A percentile compares a stretch with the other conserved stretches of the same genome.
Evolutionary conservation across 257 asterid species (phyloP).

Genomic region (Penstemon davidsonii): DNA sequence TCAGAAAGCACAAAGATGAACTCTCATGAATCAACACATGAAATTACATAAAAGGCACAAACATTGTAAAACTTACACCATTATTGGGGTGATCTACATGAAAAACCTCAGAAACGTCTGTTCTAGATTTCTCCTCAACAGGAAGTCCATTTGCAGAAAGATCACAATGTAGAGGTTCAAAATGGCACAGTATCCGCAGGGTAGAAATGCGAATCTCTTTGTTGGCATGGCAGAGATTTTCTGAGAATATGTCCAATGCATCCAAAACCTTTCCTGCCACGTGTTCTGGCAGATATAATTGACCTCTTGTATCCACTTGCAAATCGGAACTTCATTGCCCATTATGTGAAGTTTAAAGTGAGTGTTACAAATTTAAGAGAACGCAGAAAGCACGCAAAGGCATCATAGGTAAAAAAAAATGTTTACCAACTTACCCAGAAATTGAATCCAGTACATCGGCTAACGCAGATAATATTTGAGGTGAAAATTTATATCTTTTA

Average conservation of each 20-base stretch:
- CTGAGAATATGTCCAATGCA: constrained; percentile 56
- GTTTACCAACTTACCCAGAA: constrained; percentile 46
- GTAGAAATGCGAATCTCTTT: constrained; percentile 73
- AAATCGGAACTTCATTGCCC: constrained; percentile 44
- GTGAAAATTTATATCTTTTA: constrained; percentile 57
- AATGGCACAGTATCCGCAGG: constrained; percentile 80
- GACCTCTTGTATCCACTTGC: constrained; percentile 36
- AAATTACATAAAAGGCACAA: constrained; percentile 20
- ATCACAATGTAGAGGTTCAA: constrained; percentile 46
- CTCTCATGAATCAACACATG: constrained; percentile 9
- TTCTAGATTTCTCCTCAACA: constrained; percentile 37
- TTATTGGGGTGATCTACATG: constrained; percentile 34
- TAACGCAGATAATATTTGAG: constrained; percentile 74
- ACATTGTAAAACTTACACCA: constrained; percentile 41
- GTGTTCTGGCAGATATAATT: constrained; percentile 51
- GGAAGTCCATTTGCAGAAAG: constrained; percentile 36
- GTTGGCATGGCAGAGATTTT: constrained; percentile 64
- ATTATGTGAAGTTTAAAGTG: constrained; percentile 25
- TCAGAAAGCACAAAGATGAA: constrained; percentile 28
- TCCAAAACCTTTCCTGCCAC: constrained; percentile 43
- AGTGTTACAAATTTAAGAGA: constrained; percentile 6
- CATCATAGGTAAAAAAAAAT: constrained; percentile 14
- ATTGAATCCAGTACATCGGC: constrained; percentile 73
- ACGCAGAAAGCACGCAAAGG: constrained; percentile 17
- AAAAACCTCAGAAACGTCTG: constrained; percentile 40